Evolutionary conservation across 108 stramenopile species (phyloP).

Genomic region (Skeletonema potamos): DNA sequence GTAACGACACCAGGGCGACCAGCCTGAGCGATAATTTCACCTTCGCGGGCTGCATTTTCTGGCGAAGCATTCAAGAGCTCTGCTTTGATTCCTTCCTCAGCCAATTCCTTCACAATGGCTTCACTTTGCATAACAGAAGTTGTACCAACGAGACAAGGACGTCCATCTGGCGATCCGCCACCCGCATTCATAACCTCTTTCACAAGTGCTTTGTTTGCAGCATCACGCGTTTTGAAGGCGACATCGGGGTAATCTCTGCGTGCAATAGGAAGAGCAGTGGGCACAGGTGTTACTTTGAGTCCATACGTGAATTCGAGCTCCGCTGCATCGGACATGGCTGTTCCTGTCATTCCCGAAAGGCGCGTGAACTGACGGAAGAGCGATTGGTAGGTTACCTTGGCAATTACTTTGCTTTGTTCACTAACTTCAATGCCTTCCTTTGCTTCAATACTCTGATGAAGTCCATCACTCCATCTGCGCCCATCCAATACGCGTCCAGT

Average conservation of each 20-base stretch:
- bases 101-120: conserved; percentile 70
- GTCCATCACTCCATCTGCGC: conserved; percentile 93
- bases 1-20: conserved; percentile 93
- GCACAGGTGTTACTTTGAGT: conserved; percentile 81
- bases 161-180: conserved; percentile 66
- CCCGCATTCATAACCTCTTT: conserved; percentile 83
- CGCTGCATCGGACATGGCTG: conserved; percentile 85
- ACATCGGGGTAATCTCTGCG: conserved; percentile 94
- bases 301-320: conserved; percentile 90
- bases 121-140: conserved; percentile 92
- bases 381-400: conserved; percentile 95
- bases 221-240: conserved; percentile 88
- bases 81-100: conserved; percentile 80
- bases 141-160: conserved; percentile 94
- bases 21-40: conserved; percentile 94
- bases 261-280: conserved; percentile 91
- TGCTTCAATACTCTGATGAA: conserved; percentile 96
- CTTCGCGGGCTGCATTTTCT: conserved; percentile 89
- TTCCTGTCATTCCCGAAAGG: conserved; percentile 94
- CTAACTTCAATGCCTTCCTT: conserved; percentile 91
- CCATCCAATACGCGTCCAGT: conserved; percentile 95
- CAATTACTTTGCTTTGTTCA: conserved; percentile 90
- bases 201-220: conserved; percentile 79
- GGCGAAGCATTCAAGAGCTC: conserved; percentile 92
- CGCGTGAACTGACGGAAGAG: conserved; percentile 91